Conservation (phyloP, 768 basidiomycete genomes). For the Kwoniella europaea region DNA sequence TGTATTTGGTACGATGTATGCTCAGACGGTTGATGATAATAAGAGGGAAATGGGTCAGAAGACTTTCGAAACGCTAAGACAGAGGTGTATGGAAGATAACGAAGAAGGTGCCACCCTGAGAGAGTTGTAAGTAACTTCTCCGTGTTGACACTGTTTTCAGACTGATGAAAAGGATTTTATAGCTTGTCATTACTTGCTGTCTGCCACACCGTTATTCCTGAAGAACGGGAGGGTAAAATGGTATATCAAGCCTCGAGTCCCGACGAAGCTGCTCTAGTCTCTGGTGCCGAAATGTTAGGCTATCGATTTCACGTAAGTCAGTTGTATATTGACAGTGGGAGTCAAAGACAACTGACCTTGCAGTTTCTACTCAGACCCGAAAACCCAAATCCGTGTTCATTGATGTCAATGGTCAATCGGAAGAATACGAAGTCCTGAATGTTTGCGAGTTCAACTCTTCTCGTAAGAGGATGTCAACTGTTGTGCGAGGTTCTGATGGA, state of each 20-base stretch:
- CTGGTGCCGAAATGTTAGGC: conserved; percentile 87
- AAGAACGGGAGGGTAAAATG: conserved; percentile 82
- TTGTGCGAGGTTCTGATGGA: conserved; percentile 84
- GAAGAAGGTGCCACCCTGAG: conserved; percentile 59
- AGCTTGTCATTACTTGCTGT: conserved; percentile 80
- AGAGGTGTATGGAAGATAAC: conserved; percentile 42
- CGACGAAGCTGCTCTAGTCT: conserved; percentile 93
- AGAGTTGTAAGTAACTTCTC: conserved; percentile 41
- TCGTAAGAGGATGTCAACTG: conserved; percentile 95
- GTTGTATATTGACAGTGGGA: not conserved
- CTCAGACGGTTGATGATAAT: conserved; percentile 86
- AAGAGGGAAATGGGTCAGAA: conserved; percentile 78
- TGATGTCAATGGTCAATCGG: conserved; percentile 70
- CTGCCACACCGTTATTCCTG: conserved; percentile 98
- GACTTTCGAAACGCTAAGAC: conserved; percentile 77
- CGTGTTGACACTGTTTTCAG: too few species aligned
- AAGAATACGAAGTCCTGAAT: conserved; percentile 89
- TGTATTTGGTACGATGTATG: conserved; percentile 85
- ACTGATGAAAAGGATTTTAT: conserved; percentile 52
- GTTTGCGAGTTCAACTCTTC: conserved; percentile 99
- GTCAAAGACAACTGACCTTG: not conserved
- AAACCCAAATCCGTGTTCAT: conserved; percentile 96
- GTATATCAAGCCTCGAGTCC: conserved; percentile 95
- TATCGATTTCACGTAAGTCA: conserved; percentile 90
- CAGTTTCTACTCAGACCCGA: conserved; percentile 67